Evolutionary conservation across 345 rosid species (phyloP), one percentile per base, ranked within the genome.

Genomic region (Nasturtium officinale): DNA sequence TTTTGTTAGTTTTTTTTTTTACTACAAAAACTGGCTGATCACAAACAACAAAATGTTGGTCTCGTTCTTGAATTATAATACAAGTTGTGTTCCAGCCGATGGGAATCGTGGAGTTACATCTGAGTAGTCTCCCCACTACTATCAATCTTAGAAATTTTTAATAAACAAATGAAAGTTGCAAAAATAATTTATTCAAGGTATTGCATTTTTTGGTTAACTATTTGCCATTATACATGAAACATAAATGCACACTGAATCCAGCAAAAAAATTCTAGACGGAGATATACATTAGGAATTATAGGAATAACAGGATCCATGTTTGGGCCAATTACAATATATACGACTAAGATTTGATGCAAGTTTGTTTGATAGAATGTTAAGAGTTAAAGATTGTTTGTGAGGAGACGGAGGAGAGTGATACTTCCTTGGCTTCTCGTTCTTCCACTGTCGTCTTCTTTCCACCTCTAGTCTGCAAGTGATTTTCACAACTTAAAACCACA

Each of bases 381-480:
- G 60, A 71, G 65, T 64, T 59, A 82, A 55, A 84, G 85, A 69
- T 80, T 82, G 52, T 57, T 82, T 46, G 83, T 78, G 64, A 91
- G 96, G 82, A 91, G 78, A 47, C 86, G 87, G 18, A 87, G 33
- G 59, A 95, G 89, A 37, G 84, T 66, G 53, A 71, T 72, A 76
- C 82, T 91, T 23, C 99, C 99, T 71, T 82, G 84, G 48, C 93
- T 91, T 81, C 84, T 83, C 25, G 71, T 64, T 74, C 80, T 66
- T 64, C 71, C 55, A 63, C 80, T 13, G 71, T 75, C 32, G 69
- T 11, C 63, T 84, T 88, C 82, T 86, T 87, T 23, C 79, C 82
- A 11, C 82, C 87, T 80, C 81, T 83, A 13, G 48, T 83, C 96
- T 91, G 84, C 74, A 83, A 53, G 9, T 33, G 46, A 35, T 45